These are phyloP conservation scores for Saururus chinensis DNA, from an alignment of 164 flowering plant species.

Conservation along the genomic window DNA sequence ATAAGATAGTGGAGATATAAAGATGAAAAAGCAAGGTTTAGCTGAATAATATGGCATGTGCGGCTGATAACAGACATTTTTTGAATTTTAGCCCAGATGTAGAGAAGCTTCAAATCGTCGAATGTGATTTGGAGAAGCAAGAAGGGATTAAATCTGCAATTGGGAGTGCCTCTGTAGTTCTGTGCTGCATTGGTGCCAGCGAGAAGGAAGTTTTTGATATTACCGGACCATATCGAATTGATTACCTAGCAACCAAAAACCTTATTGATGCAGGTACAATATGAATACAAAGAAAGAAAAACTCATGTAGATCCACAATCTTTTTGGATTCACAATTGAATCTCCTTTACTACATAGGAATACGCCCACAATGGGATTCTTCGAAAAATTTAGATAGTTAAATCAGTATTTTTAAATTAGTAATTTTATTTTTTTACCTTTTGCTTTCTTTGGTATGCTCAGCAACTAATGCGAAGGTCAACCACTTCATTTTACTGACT, in stretches of 20 bases:
- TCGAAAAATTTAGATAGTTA: no score
- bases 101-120: constrained; percentile 90
- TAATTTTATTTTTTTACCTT: no score
- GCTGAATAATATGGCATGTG: neutral
- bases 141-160: constrained; percentile 56
- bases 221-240: constrained; percentile 90
- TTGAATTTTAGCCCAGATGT: constrained; percentile 93
- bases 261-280: constrained; percentile 83
- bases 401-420: no score
- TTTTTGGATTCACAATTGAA: no score
- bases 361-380: no score
- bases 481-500: constrained; percentile 78
- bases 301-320: no score
- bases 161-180: constrained; percentile 66
- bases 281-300: no score
- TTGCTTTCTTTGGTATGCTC: constrained; percentile 2
- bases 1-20: neutral
- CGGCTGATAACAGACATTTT: constrained; percentile 36
- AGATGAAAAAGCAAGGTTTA: neutral
- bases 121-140: constrained; percentile 81
- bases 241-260: constrained; percentile 76
- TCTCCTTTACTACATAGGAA: no score
- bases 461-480: constrained; percentile 70
- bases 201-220: constrained; percentile 90
- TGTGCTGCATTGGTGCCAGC: constrained; percentile 98